These are phyloP conservation scores for Diplotaxis tenuifolia DNA, from an alignment of 345 rosid genomes.

Conservation along the genomic window DNA sequence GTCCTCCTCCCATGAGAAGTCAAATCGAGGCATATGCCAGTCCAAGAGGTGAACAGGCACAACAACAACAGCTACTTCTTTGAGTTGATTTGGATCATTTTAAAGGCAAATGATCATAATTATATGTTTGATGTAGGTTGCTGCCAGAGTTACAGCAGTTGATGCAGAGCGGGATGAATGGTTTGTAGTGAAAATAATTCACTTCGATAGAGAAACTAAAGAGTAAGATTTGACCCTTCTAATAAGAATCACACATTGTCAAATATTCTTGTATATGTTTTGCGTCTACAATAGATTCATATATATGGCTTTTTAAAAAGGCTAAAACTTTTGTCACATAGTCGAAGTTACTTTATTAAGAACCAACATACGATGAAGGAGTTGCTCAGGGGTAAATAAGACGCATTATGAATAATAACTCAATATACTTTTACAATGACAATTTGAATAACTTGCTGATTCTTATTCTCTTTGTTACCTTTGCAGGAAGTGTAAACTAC, in stretches of 20 bases:
- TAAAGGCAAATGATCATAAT: neutral
- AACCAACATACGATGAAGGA: slow-evolving; percentile 88
- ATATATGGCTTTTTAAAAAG: neutral
- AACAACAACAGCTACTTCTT: neutral
- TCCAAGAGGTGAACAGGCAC: slow-evolving; percentile 91
- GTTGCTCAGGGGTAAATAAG: slow-evolving; percentile 61
- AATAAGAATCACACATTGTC: too few species aligned
- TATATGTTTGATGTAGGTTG: slow-evolving; percentile 54
- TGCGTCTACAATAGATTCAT: neutral
- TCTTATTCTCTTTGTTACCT: neutral
- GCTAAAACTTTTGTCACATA: slow-evolving; percentile 39
- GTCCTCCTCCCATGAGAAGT: slow-evolving; percentile 60
- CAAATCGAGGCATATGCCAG: slow-evolving; percentile 69
- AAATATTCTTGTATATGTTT: too few species aligned
- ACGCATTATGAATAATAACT: neutral
- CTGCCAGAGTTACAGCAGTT: slow-evolving; percentile 79
- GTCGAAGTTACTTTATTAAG: slow-evolving; percentile 91
- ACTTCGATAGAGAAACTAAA: slow-evolving; percentile 81
- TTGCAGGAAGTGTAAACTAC: slow-evolving; percentile 86
- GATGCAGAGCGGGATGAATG: slow-evolving; percentile 89
- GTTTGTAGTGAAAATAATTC: slow-evolving; percentile 88
- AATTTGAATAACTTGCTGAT: neutral
- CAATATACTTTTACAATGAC: neutral
- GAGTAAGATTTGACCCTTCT: slow-evolving; percentile 54
- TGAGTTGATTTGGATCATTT: neutral